Percentiles rank a stretch among this genome's conserved stretches.
Conservation (phyloP, 2,329 filamentous ascomycete genomes). For the Cladophialophora carrionii region DNA sequence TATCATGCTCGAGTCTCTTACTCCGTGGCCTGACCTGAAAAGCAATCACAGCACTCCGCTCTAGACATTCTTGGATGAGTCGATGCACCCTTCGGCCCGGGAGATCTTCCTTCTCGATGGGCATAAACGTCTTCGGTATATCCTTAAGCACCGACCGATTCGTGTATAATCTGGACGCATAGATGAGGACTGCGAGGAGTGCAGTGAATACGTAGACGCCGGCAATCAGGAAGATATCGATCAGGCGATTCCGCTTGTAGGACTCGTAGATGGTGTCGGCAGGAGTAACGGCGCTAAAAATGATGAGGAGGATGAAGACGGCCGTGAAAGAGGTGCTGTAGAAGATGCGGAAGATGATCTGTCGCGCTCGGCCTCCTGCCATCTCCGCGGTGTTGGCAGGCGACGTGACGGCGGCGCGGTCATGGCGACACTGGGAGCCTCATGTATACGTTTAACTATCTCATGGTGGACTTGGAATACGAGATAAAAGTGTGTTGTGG, state of each 20-base stretch:
- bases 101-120: conserved; percentile 82
- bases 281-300: conserved; percentile 77
- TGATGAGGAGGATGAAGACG: conserved; percentile 72
- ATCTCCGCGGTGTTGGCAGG: conserved; percentile 19
- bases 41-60: conserved; percentile 77
- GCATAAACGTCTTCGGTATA: conserved; percentile 86
- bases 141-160: conserved; percentile 76
- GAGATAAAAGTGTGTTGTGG: background rate
- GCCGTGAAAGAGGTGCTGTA: conserved; percentile 78
- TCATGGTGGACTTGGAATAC: conserved; percentile 2
- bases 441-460: conserved; percentile 13
- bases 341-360: conserved; percentile 72
- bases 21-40: conserved; percentile 75
- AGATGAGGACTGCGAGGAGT: conserved; percentile 72
- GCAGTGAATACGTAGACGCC: conserved; percentile 75
- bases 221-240: conserved; percentile 81
- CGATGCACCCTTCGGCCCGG: conserved; percentile 68
- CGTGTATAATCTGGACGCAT: conserved; percentile 81
- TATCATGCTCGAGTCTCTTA: conserved; percentile 48
- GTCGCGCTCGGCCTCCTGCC: conserved; percentile 24
- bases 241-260: conserved; percentile 65
- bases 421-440: conserved; percentile 18
- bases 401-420: conserved; percentile 2
- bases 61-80: conserved; percentile 73
- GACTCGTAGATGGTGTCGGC: conserved; percentile 80